These are phyloP conservation scores for Ganoderma resinaceum DNA, from an alignment of 1,284 basidiomycete genomes.

Conservation along the genomic window DNA sequence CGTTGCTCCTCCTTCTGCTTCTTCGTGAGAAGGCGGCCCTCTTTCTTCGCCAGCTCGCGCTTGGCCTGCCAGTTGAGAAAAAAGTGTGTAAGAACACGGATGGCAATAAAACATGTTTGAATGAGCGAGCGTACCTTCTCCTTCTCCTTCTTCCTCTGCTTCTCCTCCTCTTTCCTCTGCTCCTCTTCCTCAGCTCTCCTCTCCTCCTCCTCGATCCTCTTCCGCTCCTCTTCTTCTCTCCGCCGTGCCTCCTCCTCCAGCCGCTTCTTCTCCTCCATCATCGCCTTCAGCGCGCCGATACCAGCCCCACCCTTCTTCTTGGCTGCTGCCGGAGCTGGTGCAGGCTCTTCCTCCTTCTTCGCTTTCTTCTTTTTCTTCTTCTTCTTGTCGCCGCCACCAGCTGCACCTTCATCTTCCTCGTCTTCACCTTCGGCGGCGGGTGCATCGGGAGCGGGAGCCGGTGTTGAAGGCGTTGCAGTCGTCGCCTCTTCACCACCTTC, in stretches of 20 bases:
- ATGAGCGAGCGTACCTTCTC: constrained; percentile 72
- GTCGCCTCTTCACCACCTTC: constrained; percentile 40
- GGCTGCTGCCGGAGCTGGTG: constrained; percentile 45
- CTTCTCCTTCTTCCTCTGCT: constrained; percentile 86
- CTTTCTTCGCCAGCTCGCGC: constrained; percentile 86
- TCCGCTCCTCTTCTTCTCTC: constrained; percentile 77
- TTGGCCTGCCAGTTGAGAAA: constrained; percentile 63
- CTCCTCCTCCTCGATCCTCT: constrained; percentile 87
- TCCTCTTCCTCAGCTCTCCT: constrained; percentile 80
- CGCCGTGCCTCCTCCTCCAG: constrained; percentile 81
- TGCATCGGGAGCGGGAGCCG: constrained; percentile 35
- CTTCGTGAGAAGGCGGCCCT: constrained; percentile 90
- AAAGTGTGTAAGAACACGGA: constrained; percentile 4
- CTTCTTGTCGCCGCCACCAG: constrained; percentile 69
- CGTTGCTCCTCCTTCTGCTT: constrained; percentile 97
- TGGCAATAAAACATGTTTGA: not conserved
- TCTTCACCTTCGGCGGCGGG: constrained; percentile 49
- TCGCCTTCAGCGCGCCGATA: constrained; percentile 76
- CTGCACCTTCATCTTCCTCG: constrained; percentile 55
- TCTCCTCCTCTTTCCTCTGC: constrained; percentile 80
- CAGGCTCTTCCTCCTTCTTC: constrained; percentile 76
- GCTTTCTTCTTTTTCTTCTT: constrained; percentile 92
- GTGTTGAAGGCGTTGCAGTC: constrained; percentile 12
- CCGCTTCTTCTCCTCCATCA: constrained; percentile 91
- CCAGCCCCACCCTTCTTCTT: constrained; percentile 78